Percentiles rank a stretch among this genome's conserved stretches.
Conservation (phyloP, 2,329 filamentous ascomycete species). For the Alternaria brassicicola region DNA sequence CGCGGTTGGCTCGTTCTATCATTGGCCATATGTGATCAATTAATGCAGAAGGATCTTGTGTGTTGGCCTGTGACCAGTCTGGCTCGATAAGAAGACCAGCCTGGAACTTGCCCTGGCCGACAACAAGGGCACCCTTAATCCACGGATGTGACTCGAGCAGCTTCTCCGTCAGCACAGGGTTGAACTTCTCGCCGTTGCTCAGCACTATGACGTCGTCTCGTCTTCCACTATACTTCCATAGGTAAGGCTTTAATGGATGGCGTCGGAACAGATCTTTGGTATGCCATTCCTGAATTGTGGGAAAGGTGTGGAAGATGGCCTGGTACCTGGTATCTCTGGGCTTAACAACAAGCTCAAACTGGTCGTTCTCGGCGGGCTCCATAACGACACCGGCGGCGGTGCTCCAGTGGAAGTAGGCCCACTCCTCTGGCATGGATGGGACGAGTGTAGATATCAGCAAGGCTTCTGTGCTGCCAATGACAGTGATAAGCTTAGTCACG, state of each 20-base stretch:
- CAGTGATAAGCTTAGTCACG: neutral
- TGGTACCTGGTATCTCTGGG: slow-evolving; percentile 1
- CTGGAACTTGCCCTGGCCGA: slow-evolving; percentile 29
- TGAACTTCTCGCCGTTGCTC: slow-evolving; percentile 40
- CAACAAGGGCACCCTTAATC: slow-evolving; percentile 23
- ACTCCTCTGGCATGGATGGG: neutral
- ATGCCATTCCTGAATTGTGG: slow-evolving; percentile 4
- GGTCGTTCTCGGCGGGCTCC: slow-evolving; percentile 3
- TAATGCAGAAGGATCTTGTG: slow-evolving; percentile 10
- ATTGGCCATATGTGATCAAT: slow-evolving; percentile 31
- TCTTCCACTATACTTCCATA: slow-evolving; percentile 39
- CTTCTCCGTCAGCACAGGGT: slow-evolving; percentile 28
- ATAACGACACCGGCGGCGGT: neutral
- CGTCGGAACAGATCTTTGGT: slow-evolving; percentile 24
- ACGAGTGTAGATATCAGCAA: neutral
- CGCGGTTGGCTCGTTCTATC: slow-evolving; percentile 27
- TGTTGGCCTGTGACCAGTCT: neutral
- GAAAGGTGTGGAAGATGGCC: slow-evolving; percentile 3
- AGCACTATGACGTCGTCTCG: slow-evolving; percentile 44
- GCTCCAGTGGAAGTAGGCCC: slow-evolving; percentile 2
- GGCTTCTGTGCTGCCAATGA: slow-evolving; percentile 6
- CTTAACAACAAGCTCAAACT: slow-evolving; percentile 4
- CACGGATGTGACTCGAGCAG: slow-evolving; percentile 15
- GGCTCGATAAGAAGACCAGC: slow-evolving; percentile 31
- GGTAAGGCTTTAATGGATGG: slow-evolving; percentile 22